Conservation (phyloP, 1,284 basidiomycete genomes). For the Anthracocystis setariae region DNA sequence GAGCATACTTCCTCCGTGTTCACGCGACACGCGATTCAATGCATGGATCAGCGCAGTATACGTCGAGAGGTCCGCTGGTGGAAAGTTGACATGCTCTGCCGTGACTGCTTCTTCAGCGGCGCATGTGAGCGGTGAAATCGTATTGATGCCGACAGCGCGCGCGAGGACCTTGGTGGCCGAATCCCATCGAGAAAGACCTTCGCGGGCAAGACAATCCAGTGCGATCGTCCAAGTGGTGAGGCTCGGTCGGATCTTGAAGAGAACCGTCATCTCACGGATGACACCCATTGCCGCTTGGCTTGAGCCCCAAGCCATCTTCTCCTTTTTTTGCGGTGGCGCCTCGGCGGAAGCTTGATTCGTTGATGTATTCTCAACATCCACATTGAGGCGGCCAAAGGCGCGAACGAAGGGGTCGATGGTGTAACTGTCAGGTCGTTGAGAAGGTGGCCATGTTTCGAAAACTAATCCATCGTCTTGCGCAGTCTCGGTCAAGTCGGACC, state of each 20-base stretch:
- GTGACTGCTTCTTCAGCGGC: not conserved
- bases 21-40: conserved; percentile 15
- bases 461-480: not conserved
- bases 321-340: not conserved
- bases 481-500: not conserved
- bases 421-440: conserved; percentile 29
- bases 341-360: not conserved
- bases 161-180: conserved; percentile 19
- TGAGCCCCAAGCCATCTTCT: conserved; percentile 25
- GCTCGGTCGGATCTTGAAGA: conserved; percentile 19
- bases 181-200: conserved; percentile 24
- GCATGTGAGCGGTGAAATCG: conserved; percentile 1
- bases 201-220: conserved; percentile 35
- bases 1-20: conserved; percentile 27
- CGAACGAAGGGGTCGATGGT: conserved; percentile 40
- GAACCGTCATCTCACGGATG: conserved; percentile 40
- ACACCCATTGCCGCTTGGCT: conserved; percentile 25
- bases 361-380: not conserved
- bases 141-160: conserved; percentile 32
- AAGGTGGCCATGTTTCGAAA: conserved; percentile 36
- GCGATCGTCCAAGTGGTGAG: conserved; percentile 46
- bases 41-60: conserved; percentile 40
- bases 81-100: conserved; percentile 8
- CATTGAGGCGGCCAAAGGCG: conserved; percentile 32
- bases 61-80: conserved; percentile 28